Evolutionary conservation across 1,284 basidiomycete genomes (phyloP), one percentile per base, ranked within the genome.

Genomic region (Irpex rosettiformis): DNA sequence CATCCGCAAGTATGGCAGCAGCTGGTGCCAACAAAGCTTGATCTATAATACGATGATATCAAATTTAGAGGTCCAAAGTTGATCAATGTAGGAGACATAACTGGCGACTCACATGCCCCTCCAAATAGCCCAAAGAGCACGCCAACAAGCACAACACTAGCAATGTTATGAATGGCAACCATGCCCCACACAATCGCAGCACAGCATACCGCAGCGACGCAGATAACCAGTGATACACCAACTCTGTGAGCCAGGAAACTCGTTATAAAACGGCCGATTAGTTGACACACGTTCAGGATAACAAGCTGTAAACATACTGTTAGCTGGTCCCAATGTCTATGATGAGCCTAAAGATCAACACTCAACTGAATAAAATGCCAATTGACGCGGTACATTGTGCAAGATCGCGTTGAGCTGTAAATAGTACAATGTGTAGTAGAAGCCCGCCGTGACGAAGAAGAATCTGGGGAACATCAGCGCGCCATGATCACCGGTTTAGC

Each of bases 361-460:
- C 75, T 49, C 66, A 37, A 83, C 81, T 33, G 74, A 74, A 65
- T 84, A 83, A 58, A 81, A 82, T 4, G 81, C 76, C 6, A 80
- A 68, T 2, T 65, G 67, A 25, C 71, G 60, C 49, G 68, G 63
- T 42, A 82, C 72, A 4, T 75, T 75, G 57, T 79, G 73, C 56
- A 74, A 67, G 4, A 76, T 65, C 3, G 81, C 75, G 59, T 77
- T 83, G 0, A 83, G 70, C 67, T 84, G 81, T 3, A 84, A 70
- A 66, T 83, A 84, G 67, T 84, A 83, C 65, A 79, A 79, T 81
- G 64, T 61, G 47, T 52, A 62, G 52, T 63, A 62, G 30, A 62
- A 40, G 59, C 51, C 58, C 54, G 53, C 55, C 76, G 52, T 47
- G 25, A 56, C 37, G 18, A 56, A 30, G 16, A 30, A 29, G 27